phyloP scores from a whole-genome alignment of 1,139 yeast species.

The Taiozyma onychis region DNA sequence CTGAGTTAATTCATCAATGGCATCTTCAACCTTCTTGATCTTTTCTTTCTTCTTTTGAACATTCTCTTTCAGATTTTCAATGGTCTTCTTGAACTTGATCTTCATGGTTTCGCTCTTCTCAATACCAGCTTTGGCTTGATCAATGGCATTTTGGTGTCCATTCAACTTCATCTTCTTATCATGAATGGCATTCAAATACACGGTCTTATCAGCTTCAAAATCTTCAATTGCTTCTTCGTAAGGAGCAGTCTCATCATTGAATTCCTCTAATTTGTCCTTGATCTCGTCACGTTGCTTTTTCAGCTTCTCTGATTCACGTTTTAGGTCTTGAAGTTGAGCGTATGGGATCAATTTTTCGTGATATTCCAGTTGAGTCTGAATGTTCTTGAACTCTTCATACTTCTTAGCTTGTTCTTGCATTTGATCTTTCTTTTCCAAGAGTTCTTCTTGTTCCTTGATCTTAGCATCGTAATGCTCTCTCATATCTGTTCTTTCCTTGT shows the following conservation, averaged over 20 bases:
- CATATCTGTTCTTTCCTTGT: constrained; percentile 30
- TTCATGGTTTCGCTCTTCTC: constrained; percentile 24
- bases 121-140: constrained; percentile 7
- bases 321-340: constrained; percentile 52
- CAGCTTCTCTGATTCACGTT: constrained; percentile 34
- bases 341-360: constrained; percentile 55
- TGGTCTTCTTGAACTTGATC: constrained; percentile 19
- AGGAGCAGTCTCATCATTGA: constrained; percentile 29
- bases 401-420: constrained; percentile 35
- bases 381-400: constrained; percentile 27
- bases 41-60: constrained; percentile 22
- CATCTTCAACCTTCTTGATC: constrained; percentile 21
- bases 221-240: constrained; percentile 21
- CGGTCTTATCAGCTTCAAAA: constrained; percentile 14
- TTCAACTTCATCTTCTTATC: constrained; percentile 10
- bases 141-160: background rate
- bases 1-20: constrained; percentile 21
- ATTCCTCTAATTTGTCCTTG: constrained; percentile 29
- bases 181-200: constrained; percentile 8
- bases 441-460: constrained; percentile 22
- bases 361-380: constrained; percentile 37
- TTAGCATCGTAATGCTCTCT: constrained; percentile 26
- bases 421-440: constrained; percentile 30
- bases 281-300: constrained; percentile 40
- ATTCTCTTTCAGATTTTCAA: constrained; percentile 5